These are phyloP conservation scores for Bothriochloa decipiens DNA, from an alignment of 176 grass and related monocot species.

Conservation along the genomic window DNA sequence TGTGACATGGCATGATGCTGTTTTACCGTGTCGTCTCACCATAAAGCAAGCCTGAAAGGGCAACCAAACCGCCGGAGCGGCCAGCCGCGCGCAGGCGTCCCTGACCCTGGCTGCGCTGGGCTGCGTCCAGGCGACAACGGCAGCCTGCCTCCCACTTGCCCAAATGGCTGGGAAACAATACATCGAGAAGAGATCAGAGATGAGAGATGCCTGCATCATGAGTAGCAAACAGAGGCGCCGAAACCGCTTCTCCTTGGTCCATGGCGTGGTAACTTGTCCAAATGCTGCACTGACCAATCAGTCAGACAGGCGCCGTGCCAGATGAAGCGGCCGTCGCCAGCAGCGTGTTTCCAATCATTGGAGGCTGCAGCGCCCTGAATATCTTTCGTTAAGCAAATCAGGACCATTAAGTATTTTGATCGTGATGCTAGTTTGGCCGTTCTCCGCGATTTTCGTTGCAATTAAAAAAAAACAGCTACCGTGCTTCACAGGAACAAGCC, in stretches of 20 bases:
- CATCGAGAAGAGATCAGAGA: not conserved
- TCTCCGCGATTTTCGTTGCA: not conserved
- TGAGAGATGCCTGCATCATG: not conserved
- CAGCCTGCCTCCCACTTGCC: not conserved
- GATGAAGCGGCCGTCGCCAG: no score
- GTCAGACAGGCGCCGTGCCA: not conserved
- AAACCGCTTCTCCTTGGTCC: not conserved
- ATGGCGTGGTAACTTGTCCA: not conserved
- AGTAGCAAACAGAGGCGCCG: not conserved
- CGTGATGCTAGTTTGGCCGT: not conserved
- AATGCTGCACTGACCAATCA: not conserved
- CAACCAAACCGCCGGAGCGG: not conserved
- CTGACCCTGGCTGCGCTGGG: conserved; percentile 10
- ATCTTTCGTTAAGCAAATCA: not conserved
- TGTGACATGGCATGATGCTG: no score
- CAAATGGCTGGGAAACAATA: not conserved
- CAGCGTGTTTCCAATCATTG: not conserved
- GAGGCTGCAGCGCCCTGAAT: not conserved
- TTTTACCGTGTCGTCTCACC: not conserved
- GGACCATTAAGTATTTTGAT: no score
- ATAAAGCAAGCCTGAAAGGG: conserved; percentile 21
- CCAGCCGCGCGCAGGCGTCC: conserved; percentile 31
- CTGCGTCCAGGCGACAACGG: not conserved
- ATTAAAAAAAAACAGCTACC: not conserved
- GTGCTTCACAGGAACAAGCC: not conserved